phyloP scores from a whole-genome alignment of 257 asterid species.

The Henckelia pumila region DNA sequence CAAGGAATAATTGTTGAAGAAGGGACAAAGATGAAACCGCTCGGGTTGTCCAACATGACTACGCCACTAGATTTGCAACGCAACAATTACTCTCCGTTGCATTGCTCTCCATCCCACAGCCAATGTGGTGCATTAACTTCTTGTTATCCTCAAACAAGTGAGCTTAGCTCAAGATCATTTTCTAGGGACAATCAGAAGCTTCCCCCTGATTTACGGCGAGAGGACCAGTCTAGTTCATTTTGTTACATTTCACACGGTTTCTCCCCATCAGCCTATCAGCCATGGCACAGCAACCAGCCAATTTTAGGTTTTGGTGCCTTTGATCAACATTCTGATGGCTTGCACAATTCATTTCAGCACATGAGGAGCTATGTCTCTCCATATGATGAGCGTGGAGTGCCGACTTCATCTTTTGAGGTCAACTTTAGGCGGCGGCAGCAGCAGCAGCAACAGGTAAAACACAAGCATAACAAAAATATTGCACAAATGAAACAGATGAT shows the following conservation, averaged over 20 bases:
- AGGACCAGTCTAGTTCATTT: conserved; percentile 52
- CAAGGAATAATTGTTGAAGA: conserved; percentile 71
- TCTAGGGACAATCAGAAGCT: conserved; percentile 36
- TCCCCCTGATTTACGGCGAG: conserved; percentile 40
- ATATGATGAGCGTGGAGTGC: conserved; percentile 31
- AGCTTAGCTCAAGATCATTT: conserved; percentile 36
- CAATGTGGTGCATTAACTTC: conserved; percentile 34
- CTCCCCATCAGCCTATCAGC: conserved; percentile 44
- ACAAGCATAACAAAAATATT: background rate
- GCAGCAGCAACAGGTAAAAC: conserved; percentile 44
- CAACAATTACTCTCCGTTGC: conserved; percentile 27
- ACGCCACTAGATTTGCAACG: conserved; percentile 35
- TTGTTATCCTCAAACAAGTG: conserved; percentile 45
- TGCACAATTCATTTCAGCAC: conserved; percentile 39
- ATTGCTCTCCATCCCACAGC: conserved; percentile 32
- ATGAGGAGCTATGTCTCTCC: conserved; percentile 37
- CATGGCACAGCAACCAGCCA: conserved; percentile 39
- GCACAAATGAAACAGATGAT: background rate
- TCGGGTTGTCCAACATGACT: conserved; percentile 36
- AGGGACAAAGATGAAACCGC: conserved; percentile 41
- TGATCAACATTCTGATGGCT: conserved; percentile 37
- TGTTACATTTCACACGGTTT: conserved; percentile 44
- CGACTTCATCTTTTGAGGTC: conserved; percentile 37
- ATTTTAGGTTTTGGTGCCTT: conserved; percentile 31
- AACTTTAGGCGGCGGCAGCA: conserved; percentile 43